phyloP scores from a whole-genome alignment of 1,284 basidiomycete genomes.

The Ceratorhiza oryzae-sativae region DNA sequence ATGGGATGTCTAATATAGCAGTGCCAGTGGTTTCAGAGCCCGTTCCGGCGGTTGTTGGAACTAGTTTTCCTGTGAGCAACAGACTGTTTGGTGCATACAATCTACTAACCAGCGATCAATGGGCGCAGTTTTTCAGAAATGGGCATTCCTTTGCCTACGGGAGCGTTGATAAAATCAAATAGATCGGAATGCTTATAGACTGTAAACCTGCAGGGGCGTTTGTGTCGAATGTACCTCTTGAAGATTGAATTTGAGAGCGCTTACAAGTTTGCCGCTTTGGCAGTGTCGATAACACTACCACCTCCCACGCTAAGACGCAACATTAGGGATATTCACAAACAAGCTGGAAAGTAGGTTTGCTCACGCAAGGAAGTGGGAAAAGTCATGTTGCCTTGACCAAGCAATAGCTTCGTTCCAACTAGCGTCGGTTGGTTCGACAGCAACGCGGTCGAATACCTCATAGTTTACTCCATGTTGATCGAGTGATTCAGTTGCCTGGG shows the following conservation, averaged over 20 bases:
- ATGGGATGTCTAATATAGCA: constrained; percentile 82
- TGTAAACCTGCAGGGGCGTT: constrained; percentile 62
- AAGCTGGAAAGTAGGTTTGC: constrained; percentile 46
- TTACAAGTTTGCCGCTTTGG: constrained; percentile 90
- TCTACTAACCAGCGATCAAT: constrained; percentile 75
- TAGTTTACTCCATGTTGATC: constrained; percentile 79
- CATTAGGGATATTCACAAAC: constrained; percentile 14
- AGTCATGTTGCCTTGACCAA: constrained; percentile 85
- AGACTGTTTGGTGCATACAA: too few relatives aligned
- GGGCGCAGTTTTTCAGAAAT: constrained; percentile 80
- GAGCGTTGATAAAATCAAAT: constrained; percentile 97
- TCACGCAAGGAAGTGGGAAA: constrained; percentile 92
- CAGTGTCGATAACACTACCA: constrained; percentile 95
- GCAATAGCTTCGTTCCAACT: constrained; percentile 87
- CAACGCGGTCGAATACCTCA: constrained; percentile 83
- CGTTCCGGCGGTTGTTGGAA: constrained; percentile 97
- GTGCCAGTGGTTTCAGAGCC: constrained; percentile 98
- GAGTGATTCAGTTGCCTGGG: constrained; percentile 77
- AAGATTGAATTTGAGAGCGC: constrained; percentile 46
- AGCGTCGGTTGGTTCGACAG: constrained; percentile 92
- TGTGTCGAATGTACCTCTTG: constrained; percentile 9
- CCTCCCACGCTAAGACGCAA: constrained; percentile 76
- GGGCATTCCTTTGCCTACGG: constrained; percentile 90
- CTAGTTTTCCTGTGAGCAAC: too few relatives aligned
- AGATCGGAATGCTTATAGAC: constrained; percentile 92